Conservation (phyloP, 306 rosid species). For the Inga laurina region DNA sequence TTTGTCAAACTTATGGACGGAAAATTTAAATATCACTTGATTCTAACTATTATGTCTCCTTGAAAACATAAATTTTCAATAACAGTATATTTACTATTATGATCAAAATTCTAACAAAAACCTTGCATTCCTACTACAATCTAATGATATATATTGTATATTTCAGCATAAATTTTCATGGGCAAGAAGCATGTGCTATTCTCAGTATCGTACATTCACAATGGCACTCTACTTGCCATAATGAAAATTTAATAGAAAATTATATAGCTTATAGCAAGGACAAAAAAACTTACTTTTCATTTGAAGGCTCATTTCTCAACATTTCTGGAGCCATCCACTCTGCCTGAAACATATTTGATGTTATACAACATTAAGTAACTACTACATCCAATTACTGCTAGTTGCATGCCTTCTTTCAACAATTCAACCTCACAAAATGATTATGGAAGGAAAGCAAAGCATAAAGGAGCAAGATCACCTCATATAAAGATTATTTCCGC, state of each 20-base stretch:
- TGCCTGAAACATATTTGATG: conserved; percentile 59
- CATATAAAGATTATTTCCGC: background rate
- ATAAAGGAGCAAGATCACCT: background rate
- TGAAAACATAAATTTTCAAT: too few species aligned
- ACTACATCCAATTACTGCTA: conserved; percentile 15
- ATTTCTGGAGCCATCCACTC: conserved; percentile 99
- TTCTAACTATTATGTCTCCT: too few species aligned
- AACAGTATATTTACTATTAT: too few species aligned
- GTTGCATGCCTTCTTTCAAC: conserved; percentile 12
- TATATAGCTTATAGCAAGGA: conserved; percentile 15
- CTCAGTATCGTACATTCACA: background rate
- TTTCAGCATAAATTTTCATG: too few species aligned
- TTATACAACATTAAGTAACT: conserved; percentile 36
- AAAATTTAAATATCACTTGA: too few species aligned
- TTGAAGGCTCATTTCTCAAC: conserved; percentile 91
- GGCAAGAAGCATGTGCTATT: background rate
- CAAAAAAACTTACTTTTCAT: conserved; percentile 77
- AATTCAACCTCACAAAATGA: conserved; percentile 18
- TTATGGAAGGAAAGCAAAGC: conserved; percentile 28
- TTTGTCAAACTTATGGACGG: too few species aligned
- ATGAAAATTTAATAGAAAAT: conserved; percentile 3
- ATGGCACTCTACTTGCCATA: background rate
- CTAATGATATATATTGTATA: too few species aligned
- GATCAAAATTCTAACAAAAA: too few species aligned
- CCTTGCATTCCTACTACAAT: too few species aligned